A percentile compares a stretch with the other conserved stretches of the same genome.
Evolutionary conservation across 768 basidiomycete genomes (phyloP).

Genomic region (Hypholoma sublateritium): DNA sequence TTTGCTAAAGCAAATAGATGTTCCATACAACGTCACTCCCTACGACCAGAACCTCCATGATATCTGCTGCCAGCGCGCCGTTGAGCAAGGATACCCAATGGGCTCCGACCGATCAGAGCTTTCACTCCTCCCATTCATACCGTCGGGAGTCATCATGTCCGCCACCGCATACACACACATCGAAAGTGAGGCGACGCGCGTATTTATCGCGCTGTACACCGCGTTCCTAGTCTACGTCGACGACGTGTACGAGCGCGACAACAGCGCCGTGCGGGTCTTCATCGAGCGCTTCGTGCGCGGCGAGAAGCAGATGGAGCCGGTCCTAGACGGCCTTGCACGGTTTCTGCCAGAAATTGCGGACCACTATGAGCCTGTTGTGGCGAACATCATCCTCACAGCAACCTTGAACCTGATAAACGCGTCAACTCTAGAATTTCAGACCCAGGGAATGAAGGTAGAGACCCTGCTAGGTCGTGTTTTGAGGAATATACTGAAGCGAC

Average conservation of each 20-base stretch:
- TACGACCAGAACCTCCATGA: conserved; percentile 6
- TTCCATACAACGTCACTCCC: neutral
- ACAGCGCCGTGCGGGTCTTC: conserved; percentile 30
- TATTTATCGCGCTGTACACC: conserved; percentile 39
- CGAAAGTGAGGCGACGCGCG: conserved; percentile 22
- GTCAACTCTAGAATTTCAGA: conserved; percentile 14
- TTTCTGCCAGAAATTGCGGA: conserved; percentile 27
- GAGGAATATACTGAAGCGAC: neutral
- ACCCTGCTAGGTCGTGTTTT: neutral
- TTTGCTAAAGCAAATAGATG: neutral
- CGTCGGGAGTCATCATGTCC: conserved; percentile 27
- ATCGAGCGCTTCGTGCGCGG: conserved; percentile 27
- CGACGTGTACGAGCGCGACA: conserved; percentile 27
- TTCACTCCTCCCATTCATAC: conserved; percentile 20
- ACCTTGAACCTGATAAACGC: conserved; percentile 34
- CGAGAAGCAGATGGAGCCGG: conserved; percentile 24
- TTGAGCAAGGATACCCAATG: conserved; percentile 4
- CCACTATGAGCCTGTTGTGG: conserved; percentile 26
- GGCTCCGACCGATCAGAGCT: conserved; percentile 1
- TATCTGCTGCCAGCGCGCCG: neutral
- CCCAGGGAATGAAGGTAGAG: conserved; percentile 10
- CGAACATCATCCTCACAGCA: conserved; percentile 34
- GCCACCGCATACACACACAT: conserved; percentile 29
- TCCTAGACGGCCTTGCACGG: conserved; percentile 34
- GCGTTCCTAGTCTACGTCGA: conserved; percentile 34